Evolutionary conservation across 179 eudicot species (phyloP), one percentile per base, ranked within the genome.

Genomic region (Camellia oleifera): DNA sequence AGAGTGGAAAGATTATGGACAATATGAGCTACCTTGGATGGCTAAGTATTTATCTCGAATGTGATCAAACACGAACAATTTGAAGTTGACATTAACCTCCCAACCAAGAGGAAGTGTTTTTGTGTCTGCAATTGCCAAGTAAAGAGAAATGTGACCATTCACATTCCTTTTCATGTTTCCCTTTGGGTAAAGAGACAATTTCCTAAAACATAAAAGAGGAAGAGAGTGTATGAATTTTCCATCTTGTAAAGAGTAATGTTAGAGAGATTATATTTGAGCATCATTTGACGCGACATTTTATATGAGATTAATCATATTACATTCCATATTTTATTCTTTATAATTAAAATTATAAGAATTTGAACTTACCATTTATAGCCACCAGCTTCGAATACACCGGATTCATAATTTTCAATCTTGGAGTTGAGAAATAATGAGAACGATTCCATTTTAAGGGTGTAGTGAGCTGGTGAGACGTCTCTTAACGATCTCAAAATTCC

Each of bases 291-390:
- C 23, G 23, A 20, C 23, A 20, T 20, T 23, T 23, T 23, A 23
- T 23, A 23, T 23, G 26, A 23, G 26, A 23, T 23, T 23, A 23
- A 23, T 0, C 26, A 23, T 23, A 23, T 23, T 23, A 23, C 26
- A 23, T 23, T 23, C 26, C 26, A 23, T 23, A 23, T 23, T 23
- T 23, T 23, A 23, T 23, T 23, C 26, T 23, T 23, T 23, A 23
- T 23, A 23, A 23, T 23, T 23, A 23, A 20, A 63, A 18, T 17
- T 17, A 20, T 5, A 63, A 63, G 13, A 11, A 63, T 63, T 4
- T 17, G 32, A 17, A 63, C 67, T 4, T 26, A 71, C 75, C 75
- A 71, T 46, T 17, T 71, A 18, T 71, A 71, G 9, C 75, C 75
- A 46, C 56, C 75, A 71, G 58, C 56, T 48, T 71, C 75, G 20